Percentiles rank a stretch among this genome's conserved stretches.
Conservation (phyloP, 2,329 filamentous ascomycete genomes). For the Fusarium abutilonis region DNA sequence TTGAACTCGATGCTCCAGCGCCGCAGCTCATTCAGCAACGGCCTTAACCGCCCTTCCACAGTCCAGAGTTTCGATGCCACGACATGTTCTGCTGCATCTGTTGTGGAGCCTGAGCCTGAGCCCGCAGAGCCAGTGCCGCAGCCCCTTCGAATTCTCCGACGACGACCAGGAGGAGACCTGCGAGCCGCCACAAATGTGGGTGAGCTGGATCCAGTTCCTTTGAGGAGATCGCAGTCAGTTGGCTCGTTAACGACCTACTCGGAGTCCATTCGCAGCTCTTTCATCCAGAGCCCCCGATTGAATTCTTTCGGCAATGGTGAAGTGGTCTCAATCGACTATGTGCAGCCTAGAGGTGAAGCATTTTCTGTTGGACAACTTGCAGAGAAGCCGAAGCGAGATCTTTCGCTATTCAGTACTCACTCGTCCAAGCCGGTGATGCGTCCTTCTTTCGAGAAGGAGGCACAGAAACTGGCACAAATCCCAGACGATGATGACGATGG, state of each 20-base stretch:
- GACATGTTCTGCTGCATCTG: slow-evolving; percentile 62
- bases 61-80: slow-evolving; percentile 69
- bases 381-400: slow-evolving; percentile 57
- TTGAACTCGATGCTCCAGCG: slow-evolving; percentile 63
- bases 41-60: slow-evolving; percentile 60
- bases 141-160: slow-evolving; percentile 71
- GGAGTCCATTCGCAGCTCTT: slow-evolving; percentile 69
- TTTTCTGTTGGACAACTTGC: slow-evolving; percentile 70
- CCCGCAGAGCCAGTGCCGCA: slow-evolving; percentile 54
- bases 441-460: slow-evolving; percentile 87
- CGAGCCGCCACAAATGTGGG: slow-evolving; percentile 73
- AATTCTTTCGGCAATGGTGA: slow-evolving; percentile 42
- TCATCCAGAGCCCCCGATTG: slow-evolving; percentile 55
- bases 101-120: slow-evolving; percentile 55
- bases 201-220: slow-evolving; percentile 62
- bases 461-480: slow-evolving; percentile 85
- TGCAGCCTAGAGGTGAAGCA: slow-evolving; percentile 52
- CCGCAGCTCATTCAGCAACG: slow-evolving; percentile 69
- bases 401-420: slow-evolving; percentile 69
- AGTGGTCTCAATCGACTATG: slow-evolving; percentile 33
- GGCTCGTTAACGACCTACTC: slow-evolving; percentile 69
- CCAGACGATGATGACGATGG: slow-evolving; percentile 85
- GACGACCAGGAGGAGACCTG: slow-evolving; percentile 79
- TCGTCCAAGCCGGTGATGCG: slow-evolving; percentile 71
- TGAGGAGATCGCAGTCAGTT: slow-evolving; percentile 66